Conservation (phyloP, 192 early-diverging fungal species). For the Entomortierella parvispora region DNA sequence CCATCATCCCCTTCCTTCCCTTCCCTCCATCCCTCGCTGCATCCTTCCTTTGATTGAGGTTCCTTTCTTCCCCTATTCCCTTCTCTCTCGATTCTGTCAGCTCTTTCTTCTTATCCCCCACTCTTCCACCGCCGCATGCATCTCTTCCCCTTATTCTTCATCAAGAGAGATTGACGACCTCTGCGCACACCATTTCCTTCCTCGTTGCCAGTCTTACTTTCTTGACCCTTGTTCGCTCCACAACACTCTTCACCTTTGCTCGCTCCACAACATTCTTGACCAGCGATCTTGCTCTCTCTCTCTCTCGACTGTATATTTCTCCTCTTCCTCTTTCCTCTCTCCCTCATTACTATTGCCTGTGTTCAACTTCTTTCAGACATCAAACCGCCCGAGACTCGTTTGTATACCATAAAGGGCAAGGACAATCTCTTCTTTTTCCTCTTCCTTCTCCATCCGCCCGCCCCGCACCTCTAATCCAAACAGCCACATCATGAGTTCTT, state of each 20-base stretch:
- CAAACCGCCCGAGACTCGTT: no score
- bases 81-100: no score
- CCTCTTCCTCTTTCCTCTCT: background rate
- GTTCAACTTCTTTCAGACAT: background rate
- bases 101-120: no score
- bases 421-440: background rate
- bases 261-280: background rate
- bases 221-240: no score
- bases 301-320: background rate
- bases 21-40: background rate
- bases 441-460: background rate
- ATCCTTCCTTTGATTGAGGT: no score
- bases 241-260: background rate
- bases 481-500: constrained; percentile 34
- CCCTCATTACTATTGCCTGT: background rate
- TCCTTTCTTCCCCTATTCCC: no score
- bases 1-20: background rate
- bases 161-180: no score
- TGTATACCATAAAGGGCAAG: background rate
- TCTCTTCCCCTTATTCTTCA: no score
- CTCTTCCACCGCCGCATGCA: no score
- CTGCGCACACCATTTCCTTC: no score
- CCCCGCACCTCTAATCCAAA: background rate
- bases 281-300: background rate
- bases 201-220: no score